These are phyloP conservation scores for Calonectria pauciramosa DNA, from an alignment of 2,329 filamentous ascomycete genomes.

Conservation along the genomic window DNA sequence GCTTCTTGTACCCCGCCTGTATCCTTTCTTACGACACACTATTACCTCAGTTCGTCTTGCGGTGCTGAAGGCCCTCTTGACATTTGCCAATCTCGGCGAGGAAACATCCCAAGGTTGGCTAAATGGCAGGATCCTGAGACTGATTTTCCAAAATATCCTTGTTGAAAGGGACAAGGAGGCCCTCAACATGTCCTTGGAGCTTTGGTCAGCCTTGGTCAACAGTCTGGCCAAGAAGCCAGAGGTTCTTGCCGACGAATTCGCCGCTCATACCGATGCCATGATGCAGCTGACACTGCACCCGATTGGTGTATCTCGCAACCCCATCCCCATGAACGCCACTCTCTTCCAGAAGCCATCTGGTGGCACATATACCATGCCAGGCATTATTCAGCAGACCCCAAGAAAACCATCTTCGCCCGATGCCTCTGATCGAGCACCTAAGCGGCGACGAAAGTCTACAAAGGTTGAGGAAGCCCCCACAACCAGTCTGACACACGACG, in stretches of 20 bases:
- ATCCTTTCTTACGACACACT: slow-evolving; percentile 96
- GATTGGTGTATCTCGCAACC: slow-evolving; percentile 90
- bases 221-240: slow-evolving; percentile 75
- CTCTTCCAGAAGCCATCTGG: slow-evolving; percentile 96
- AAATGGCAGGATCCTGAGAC: slow-evolving; percentile 86
- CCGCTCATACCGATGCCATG: slow-evolving; percentile 81
- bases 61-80: slow-evolving; percentile 91
- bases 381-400: slow-evolving; percentile 58
- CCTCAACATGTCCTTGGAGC: slow-evolving; percentile 84
- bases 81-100: slow-evolving; percentile 89
- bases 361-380: slow-evolving; percentile 76
- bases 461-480: slow-evolving; percentile 79
- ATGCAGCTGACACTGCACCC: slow-evolving; percentile 89
- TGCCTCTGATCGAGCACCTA: slow-evolving; percentile 73
- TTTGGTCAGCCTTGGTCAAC: slow-evolving; percentile 85
- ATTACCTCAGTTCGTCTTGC: slow-evolving; percentile 96
- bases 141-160: slow-evolving; percentile 95
- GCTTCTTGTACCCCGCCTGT: slow-evolving; percentile 90
- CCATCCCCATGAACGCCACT: slow-evolving; percentile 90
- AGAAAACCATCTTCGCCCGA: slow-evolving; percentile 66
- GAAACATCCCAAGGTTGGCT: slow-evolving; percentile 91
- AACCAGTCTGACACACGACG: slow-evolving; percentile 85
- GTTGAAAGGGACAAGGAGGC: slow-evolving; percentile 92
- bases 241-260: slow-evolving; percentile 80
- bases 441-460: slow-evolving; percentile 86